These are phyloP conservation scores for Sphaceloma murrayae DNA, from an alignment of 2,329 filamentous ascomycete genomes.

Conservation along the genomic window DNA sequence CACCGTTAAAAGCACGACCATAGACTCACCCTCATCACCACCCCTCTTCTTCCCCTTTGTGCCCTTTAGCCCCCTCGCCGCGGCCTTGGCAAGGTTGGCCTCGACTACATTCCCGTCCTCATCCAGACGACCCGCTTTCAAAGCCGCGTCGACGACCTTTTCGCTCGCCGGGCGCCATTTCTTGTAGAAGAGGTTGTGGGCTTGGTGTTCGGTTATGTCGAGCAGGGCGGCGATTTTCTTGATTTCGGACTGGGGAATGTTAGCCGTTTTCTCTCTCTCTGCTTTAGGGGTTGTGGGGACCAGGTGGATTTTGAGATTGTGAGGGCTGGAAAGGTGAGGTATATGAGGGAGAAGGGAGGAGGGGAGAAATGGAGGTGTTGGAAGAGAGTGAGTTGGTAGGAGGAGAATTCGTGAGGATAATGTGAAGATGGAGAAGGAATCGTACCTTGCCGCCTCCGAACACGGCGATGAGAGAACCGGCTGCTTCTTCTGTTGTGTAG, in stretches of 20 bases:
- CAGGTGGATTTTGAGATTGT: too few relatives aligned
- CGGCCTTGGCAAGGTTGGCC: constrained; percentile 1
- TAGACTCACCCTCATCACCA: background rate
- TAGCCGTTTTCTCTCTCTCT: too few relatives aligned
- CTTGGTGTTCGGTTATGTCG: background rate
- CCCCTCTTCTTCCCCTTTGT: background rate
- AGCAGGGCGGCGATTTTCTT: background rate
- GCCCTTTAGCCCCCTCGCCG: background rate
- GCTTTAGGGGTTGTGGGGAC: too few relatives aligned
- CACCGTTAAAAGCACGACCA: too few relatives aligned
- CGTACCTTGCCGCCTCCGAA: background rate
- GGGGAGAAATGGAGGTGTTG: too few relatives aligned
- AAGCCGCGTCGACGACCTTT: background rate
- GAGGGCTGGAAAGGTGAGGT: too few relatives aligned
- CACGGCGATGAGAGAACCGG: background rate
- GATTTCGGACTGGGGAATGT: background rate
- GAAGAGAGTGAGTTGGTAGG: background rate
- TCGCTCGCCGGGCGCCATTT: background rate
- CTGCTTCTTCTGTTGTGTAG: background rate
- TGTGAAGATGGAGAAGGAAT: background rate
- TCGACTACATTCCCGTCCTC: background rate
- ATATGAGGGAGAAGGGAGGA: too few relatives aligned
- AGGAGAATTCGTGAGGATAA: background rate
- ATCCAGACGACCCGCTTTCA: background rate
- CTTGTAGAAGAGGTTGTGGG: background rate